These are phyloP conservation scores for Yarrowia sp. DNA, from an alignment of 805 yeast species.

Conservation along the genomic window DNA sequence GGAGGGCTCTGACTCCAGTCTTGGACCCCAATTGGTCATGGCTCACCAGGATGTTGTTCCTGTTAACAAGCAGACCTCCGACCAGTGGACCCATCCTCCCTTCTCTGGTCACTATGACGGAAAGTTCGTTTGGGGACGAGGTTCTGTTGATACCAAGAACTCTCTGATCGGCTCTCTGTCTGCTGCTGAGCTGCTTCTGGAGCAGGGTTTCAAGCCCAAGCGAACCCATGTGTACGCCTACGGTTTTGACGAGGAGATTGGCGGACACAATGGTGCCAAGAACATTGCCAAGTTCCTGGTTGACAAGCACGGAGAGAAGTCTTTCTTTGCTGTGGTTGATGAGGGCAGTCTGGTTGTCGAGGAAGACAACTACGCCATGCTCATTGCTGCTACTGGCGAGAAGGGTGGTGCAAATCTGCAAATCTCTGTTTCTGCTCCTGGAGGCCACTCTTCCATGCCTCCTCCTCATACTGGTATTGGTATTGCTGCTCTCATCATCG, in stretches of 20 bases:
- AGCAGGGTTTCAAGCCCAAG: slow-evolving; percentile 53
- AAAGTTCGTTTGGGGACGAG: slow-evolving; percentile 68
- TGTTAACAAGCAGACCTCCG: slow-evolving; percentile 54
- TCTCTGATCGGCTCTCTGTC: slow-evolving; percentile 64
- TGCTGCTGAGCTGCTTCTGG: slow-evolving; percentile 55
- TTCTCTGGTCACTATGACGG: slow-evolving; percentile 71
- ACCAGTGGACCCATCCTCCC: slow-evolving; percentile 66
- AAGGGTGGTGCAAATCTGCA: slow-evolving; percentile 51
- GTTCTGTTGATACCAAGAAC: slow-evolving; percentile 73
- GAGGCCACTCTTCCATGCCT: slow-evolving; percentile 72
- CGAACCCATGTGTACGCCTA: slow-evolving; percentile 64
- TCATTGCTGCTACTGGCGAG: slow-evolving; percentile 53
- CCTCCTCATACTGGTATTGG: slow-evolving; percentile 76
- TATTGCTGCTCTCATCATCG: slow-evolving; percentile 47
- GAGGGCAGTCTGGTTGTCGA: slow-evolving; percentile 56
- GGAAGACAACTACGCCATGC: slow-evolving; percentile 2
- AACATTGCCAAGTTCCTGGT: slow-evolving; percentile 48
- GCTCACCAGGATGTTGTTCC: slow-evolving; percentile 87
- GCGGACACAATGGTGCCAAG: slow-evolving; percentile 62
- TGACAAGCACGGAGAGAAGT: slow-evolving; percentile 57
- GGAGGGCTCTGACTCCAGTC: slow-evolving; percentile 50
- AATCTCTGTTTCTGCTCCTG: slow-evolving; percentile 54
- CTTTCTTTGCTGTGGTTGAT: slow-evolving; percentile 64
- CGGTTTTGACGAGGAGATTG: slow-evolving; percentile 79
- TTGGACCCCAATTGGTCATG: slow-evolving; percentile 65